Evolutionary conservation across 1,284 basidiomycete genomes (phyloP).

Genomic region (Tilletia horrida): DNA sequence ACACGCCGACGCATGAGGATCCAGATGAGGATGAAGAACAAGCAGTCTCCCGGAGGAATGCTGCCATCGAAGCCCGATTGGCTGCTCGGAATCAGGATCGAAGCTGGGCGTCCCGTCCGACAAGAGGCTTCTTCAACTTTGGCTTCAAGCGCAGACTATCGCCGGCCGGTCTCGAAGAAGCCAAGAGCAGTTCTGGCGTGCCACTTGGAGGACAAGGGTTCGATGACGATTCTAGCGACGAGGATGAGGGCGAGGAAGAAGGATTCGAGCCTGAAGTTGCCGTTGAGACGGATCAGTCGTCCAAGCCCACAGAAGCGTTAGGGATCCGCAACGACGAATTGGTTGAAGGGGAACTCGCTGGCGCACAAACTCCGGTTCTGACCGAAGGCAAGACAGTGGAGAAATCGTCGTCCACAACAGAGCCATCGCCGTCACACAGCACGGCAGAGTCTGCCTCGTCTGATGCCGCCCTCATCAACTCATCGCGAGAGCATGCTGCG

Average conservation of each 20-base stretch:
- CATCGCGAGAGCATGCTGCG: too few relatives aligned
- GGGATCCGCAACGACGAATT: too few relatives aligned
- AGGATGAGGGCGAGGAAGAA: not conserved
- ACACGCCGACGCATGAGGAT: not conserved
- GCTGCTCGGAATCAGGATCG: not conserved
- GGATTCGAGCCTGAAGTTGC: not conserved
- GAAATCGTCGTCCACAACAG: too few relatives aligned
- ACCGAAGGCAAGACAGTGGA: too few relatives aligned
- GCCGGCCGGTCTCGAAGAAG: not conserved
- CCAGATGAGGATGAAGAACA: not conserved
- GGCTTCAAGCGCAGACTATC: not conserved
- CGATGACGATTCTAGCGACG: not conserved
- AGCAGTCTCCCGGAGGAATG: not conserved
- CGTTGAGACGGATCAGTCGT: not conserved
- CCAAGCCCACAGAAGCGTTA: too few relatives aligned
- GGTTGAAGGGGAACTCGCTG: too few relatives aligned
- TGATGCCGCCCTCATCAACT: too few relatives aligned
- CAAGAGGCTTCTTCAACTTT: not conserved
- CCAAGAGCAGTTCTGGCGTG: not conserved
- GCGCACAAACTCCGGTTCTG: too few relatives aligned
- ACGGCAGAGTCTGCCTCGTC: too few relatives aligned
- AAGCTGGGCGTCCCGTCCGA: not conserved
- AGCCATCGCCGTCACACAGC: too few relatives aligned
- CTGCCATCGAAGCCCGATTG: constrained; percentile 4
- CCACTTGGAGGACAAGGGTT: not conserved